Evolutionary conservation across 225 moss, liverwort and hornwort genomes (phyloP).

Genomic region (Polytrichum commune): DNA sequence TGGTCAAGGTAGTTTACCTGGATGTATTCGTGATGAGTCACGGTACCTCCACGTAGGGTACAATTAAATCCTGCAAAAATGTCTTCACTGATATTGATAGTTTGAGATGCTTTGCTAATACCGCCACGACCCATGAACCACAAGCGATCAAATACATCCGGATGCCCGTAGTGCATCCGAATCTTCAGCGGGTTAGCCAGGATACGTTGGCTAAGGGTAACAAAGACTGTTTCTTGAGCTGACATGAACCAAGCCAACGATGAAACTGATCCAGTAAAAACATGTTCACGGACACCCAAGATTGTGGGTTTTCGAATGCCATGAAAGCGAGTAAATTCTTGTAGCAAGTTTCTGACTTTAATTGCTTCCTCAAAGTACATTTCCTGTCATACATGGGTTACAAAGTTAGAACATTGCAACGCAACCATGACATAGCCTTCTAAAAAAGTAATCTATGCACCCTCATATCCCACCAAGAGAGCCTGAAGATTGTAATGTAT

Average conservation of each 20-base stretch:
- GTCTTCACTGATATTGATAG: slow-evolving; percentile 97
- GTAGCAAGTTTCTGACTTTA: slow-evolving; percentile 88
- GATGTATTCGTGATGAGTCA: slow-evolving; percentile 96
- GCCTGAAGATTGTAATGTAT: too few relatives aligned
- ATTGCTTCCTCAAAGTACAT: slow-evolving; percentile 97
- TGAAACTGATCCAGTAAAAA: slow-evolving; percentile 96
- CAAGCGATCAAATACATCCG: slow-evolving; percentile 92
- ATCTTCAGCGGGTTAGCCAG: slow-evolving; percentile 92
- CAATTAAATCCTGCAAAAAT: slow-evolving; percentile 95
- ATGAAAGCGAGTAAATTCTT: slow-evolving; percentile 70
- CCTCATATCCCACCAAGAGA: too few relatives aligned
- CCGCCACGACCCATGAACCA: slow-evolving; percentile 93
- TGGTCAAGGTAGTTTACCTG: slow-evolving; percentile 48
- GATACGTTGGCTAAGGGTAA: slow-evolving; percentile 97
- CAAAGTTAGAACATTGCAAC: too few relatives aligned
- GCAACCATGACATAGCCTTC: too few relatives aligned
- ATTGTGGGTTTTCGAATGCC: slow-evolving; percentile 87
- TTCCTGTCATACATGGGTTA: slow-evolving; percentile 36
- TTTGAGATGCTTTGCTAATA: slow-evolving; percentile 89
- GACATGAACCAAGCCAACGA: slow-evolving; percentile 99
- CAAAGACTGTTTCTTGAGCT: slow-evolving; percentile 93
- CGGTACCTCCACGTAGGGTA: slow-evolving; percentile 86
- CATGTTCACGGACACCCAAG: slow-evolving; percentile 94
- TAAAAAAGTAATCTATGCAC: too few relatives aligned
- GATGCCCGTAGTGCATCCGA: slow-evolving; percentile 99